Evolutionary conservation across 2,329 filamentous ascomycete genomes (phyloP).

Genomic region (Coccinonectria pachysandricola): DNA sequence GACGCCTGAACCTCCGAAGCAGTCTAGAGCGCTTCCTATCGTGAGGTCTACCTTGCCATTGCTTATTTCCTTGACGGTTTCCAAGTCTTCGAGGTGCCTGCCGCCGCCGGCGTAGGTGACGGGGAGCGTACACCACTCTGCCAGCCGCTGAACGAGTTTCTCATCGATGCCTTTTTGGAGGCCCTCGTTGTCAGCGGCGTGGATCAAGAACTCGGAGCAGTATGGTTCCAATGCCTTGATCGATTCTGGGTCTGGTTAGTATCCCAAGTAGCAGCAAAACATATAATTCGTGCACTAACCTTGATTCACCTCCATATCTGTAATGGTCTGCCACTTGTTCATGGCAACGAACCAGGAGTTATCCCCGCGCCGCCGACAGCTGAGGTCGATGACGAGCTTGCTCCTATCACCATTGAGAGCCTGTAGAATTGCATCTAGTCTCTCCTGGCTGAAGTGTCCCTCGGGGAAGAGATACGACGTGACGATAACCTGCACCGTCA

Average conservation of each 20-base stretch:
- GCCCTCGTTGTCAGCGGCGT: slow-evolving; percentile 94
- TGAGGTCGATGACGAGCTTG: slow-evolving; percentile 89
- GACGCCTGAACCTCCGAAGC: slow-evolving; percentile 83
- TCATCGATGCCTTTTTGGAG: slow-evolving; percentile 87
- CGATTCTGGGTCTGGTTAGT: slow-evolving; percentile 46
- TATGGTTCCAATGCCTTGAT: slow-evolving; percentile 77
- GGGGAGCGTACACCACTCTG: slow-evolving; percentile 81
- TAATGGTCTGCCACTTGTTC: slow-evolving; percentile 98
- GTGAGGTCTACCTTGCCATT: slow-evolving; percentile 79
- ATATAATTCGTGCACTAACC: no score
- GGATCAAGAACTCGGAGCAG: slow-evolving; percentile 93
- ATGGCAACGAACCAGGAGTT: slow-evolving; percentile 92
- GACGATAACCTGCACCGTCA: slow-evolving; percentile 69
- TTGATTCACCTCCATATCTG: slow-evolving; percentile 86
- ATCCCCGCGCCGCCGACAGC: slow-evolving; percentile 65
- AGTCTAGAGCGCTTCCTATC: slow-evolving; percentile 91
- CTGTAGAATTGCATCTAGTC: slow-evolving; percentile 63
- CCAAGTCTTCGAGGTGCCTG: slow-evolving; percentile 68
- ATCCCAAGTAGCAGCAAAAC: no score
- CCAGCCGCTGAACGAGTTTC: slow-evolving; percentile 63
- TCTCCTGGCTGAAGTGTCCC: slow-evolving; percentile 67
- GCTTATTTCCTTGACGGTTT: slow-evolving; percentile 70
- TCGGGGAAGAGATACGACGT: slow-evolving; percentile 90
- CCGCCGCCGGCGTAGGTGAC: slow-evolving; percentile 97
- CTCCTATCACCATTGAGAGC: slow-evolving; percentile 63